Evolutionary conservation across 139 green algal genomes (phyloP), one percentile per base, ranked within the genome.

Genomic region (Micromonas pusilla): DNA sequence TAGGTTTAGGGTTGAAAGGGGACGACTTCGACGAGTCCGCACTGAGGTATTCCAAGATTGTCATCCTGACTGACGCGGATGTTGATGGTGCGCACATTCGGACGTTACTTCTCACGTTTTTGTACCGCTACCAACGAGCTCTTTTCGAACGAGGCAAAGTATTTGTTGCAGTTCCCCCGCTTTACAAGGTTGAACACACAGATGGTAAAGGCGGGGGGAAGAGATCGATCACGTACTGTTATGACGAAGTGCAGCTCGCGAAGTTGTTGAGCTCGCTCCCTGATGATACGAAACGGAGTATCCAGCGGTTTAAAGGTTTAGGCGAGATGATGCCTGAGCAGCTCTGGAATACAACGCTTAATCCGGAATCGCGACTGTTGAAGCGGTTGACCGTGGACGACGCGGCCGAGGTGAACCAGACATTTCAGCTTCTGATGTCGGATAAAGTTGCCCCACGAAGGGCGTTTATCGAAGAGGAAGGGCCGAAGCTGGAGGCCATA

Each of bases 251-350:
- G 25, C 33, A 80, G 33, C 52, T 71, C 31, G 19, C 60, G 36
- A 28, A 62, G 19, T 6, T 64, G 2, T 21, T 71, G 13, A 33
- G 25, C 21, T 16, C 5, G 13, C 53, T 70, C 39, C 28, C 52
- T 30, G 52, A 68, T 26, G 31, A 28, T 16, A 21, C 26, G 28
- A 23, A 21, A 30, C 39, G 62, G 52, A 45, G 38, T 5, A 32
- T 80, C 16, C 93, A 97, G 85, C 85, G 93, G 32, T 97, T 97
- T 86, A 98, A 98, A 87, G 89, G 94, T 20, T 85, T 98, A 66
- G 95, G 95, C 2, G 96, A 99, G 88, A 99, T 99, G 96, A 98
- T 97, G 94, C 93, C 96, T 13, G 80, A 95, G 82, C 93, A 98
- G 89, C 90, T 99, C 52, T 98, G 94, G 96, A 71, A 87, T 6